Conservation (phyloP, 108 stramenopile species). For the Cyclotella distinguenda region DNA sequence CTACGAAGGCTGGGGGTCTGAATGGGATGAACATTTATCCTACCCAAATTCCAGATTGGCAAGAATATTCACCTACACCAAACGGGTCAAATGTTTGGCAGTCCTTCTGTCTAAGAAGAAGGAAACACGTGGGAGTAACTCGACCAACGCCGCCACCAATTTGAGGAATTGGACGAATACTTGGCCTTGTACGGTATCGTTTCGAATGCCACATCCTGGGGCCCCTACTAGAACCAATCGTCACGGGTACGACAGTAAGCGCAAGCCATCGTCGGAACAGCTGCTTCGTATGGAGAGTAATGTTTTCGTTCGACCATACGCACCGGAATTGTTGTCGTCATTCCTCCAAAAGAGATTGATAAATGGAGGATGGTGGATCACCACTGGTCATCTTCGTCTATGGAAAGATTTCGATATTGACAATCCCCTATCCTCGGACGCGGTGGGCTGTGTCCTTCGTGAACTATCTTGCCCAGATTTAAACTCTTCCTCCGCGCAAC, state of each 20-base stretch:
- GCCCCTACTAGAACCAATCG: too few relatives aligned
- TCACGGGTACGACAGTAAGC: too few relatives aligned
- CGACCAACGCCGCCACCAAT: background rate
- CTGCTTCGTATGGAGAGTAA: constrained; percentile 12
- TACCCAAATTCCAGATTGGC: constrained; percentile 10
- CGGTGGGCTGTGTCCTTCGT: constrained; percentile 11
- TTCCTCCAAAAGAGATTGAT: constrained; percentile 19
- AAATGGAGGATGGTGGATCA: constrained; percentile 34
- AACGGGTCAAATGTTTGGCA: constrained; percentile 18
- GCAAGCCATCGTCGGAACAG: background rate
- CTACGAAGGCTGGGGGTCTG: constrained; percentile 29
- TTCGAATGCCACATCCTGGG: constrained; percentile 20
- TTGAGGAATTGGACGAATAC: constrained; percentile 14
- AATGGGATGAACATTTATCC: constrained; percentile 25
- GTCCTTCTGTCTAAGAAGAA: constrained; percentile 9
- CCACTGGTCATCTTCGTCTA: background rate
- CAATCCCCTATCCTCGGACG: background rate
- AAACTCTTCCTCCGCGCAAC: too few relatives aligned
- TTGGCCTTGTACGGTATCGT: constrained; percentile 23
- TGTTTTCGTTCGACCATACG: constrained; percentile 32
- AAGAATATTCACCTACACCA: constrained; percentile 22
- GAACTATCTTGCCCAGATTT: background rate
- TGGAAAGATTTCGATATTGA: constrained; percentile 26
- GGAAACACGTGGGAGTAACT: background rate
- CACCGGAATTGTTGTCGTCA: constrained; percentile 11